A percentile compares a stretch with the other conserved stretches of the same genome.
phyloP scores from a whole-genome alignment of 176 grass and related monocot genomes.

The Eleusine coracana region DNA sequence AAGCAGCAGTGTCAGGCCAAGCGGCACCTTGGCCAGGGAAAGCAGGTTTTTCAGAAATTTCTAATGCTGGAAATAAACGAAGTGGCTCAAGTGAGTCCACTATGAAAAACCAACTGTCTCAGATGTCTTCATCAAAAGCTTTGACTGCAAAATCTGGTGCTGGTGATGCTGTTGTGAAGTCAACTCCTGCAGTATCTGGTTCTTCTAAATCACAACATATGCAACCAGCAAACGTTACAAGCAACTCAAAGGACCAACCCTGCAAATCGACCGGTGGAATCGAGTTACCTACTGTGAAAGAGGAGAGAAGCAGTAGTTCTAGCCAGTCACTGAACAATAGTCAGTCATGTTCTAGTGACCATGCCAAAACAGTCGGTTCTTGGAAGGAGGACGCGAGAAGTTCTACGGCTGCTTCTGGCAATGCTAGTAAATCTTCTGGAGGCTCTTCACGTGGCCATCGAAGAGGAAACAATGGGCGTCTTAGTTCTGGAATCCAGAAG shows the following conservation, averaged over 20 bases:
- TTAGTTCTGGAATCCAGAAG: slow-evolving; percentile 63
- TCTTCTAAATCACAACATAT: slow-evolving; percentile 45
- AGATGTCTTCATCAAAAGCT: slow-evolving; percentile 53
- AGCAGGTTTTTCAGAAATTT: slow-evolving; percentile 63
- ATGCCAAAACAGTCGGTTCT: slow-evolving; percentile 64
- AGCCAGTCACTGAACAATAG: slow-evolving; percentile 92
- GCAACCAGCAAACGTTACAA: slow-evolving; percentile 10
- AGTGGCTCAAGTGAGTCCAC: slow-evolving; percentile 58
- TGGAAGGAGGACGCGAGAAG: slow-evolving; percentile 83
- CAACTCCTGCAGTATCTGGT: slow-evolving; percentile 9
- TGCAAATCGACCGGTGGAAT: slow-evolving; percentile 41
- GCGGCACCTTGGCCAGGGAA: slow-evolving; percentile 73
- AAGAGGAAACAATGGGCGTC: slow-evolving; percentile 54
- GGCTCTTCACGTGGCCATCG: slow-evolving; percentile 59
- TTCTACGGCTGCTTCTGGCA: slow-evolving; percentile 82
- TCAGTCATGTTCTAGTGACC: slow-evolving; percentile 86
- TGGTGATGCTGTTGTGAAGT: slow-evolving; percentile 45
- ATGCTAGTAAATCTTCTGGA: slow-evolving; percentile 64
- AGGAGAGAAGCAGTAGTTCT: slow-evolving; percentile 93
- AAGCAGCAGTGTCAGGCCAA: slow-evolving; percentile 59
- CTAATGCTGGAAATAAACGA: slow-evolving; percentile 70
- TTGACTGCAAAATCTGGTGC: slow-evolving; percentile 48
- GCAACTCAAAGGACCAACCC: slow-evolving; percentile 49
- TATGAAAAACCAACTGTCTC: slow-evolving; percentile 47
- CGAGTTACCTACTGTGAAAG: slow-evolving; percentile 54